These are phyloP conservation scores for Gossypium mustelinum DNA, from an alignment of 345 rosid species.

Conservation along the genomic window DNA sequence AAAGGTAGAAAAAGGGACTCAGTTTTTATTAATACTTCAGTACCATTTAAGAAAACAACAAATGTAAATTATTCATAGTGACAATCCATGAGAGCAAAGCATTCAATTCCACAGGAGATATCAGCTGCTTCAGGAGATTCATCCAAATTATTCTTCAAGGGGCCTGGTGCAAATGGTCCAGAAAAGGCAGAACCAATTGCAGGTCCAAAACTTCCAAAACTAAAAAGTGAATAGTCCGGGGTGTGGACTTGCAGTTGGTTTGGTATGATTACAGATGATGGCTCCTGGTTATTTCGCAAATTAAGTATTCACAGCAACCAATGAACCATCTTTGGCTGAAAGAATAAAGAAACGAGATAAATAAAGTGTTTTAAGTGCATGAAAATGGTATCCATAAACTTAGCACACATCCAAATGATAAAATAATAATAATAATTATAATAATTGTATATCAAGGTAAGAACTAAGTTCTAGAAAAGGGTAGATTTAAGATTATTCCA, in stretches of 20 bases:
- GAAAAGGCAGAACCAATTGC: conserved; percentile 42
- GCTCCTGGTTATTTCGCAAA: conserved; percentile 49
- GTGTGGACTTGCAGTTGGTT: conserved; percentile 81
- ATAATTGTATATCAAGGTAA: not conserved
- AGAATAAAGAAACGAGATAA: conserved; percentile 11
- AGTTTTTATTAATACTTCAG: not conserved
- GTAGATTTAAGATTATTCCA: not conserved
- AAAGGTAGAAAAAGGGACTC: not conserved
- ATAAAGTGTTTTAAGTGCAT: not conserved
- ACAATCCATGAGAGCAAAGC: not conserved
- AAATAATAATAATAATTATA: not conserved
- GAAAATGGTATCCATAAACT: not conserved
- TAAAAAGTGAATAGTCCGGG: conserved; percentile 78
- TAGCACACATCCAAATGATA: not conserved
- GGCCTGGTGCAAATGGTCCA: conserved; percentile 48
- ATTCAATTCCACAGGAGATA: conserved; percentile 28
- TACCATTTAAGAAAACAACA: not conserved
- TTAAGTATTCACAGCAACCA: conserved; percentile 42
- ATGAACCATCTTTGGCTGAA: conserved; percentile 62
- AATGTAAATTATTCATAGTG: not conserved
- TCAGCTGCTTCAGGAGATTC: conserved; percentile 54
- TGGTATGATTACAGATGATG: conserved; percentile 70
- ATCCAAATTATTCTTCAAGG: conserved; percentile 52
- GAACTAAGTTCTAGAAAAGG: not conserved
- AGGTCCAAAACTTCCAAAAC: conserved; percentile 94